Percentiles rank a stretch among this genome's conserved stretches.
phyloP scores from a whole-genome alignment of 139 green algal genomes.

The Ettlia oleoabundans region DNA sequence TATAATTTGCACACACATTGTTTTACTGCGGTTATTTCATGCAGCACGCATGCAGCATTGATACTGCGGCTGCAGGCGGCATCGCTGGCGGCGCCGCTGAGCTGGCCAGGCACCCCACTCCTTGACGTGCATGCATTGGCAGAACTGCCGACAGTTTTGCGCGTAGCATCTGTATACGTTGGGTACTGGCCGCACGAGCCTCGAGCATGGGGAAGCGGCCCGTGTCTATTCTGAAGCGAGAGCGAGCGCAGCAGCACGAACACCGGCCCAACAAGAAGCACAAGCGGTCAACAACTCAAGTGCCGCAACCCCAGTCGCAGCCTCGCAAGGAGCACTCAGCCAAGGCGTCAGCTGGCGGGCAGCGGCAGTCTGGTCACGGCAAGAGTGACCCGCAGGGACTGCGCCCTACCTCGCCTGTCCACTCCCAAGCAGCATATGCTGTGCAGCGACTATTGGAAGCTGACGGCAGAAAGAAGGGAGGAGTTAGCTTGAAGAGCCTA shows the following conservation, averaged over 20 bases:
- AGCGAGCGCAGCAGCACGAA: neutral
- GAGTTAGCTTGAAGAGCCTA: constrained; percentile 71
- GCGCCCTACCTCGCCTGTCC: constrained; percentile 71
- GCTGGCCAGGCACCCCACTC: too few relatives aligned
- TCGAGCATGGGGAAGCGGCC: neutral
- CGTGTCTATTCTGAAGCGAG: neutral
- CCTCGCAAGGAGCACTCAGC: too few relatives aligned
- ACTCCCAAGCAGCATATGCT: constrained; percentile 61
- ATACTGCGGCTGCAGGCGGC: too few relatives aligned
- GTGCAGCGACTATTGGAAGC: constrained; percentile 55
- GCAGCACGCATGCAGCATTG: too few relatives aligned
- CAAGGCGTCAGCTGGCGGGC: neutral
- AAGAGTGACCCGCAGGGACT: neutral
- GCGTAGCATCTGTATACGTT: too few relatives aligned
- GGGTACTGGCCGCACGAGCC: too few relatives aligned
- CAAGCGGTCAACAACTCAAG: too few relatives aligned
- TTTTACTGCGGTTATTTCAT: too few relatives aligned
- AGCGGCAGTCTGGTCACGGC: neutral
- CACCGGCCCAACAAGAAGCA: neutral
- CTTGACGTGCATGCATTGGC: too few relatives aligned
- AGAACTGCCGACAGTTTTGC: too few relatives aligned
- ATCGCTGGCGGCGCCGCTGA: too few relatives aligned
- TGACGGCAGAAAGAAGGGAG: constrained; percentile 35
- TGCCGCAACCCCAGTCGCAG: too few relatives aligned
- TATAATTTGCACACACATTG: neutral